These are phyloP conservation scores for Beauveria australis DNA, from an alignment of 2,329 filamentous ascomycete species.

Conservation along the genomic window DNA sequence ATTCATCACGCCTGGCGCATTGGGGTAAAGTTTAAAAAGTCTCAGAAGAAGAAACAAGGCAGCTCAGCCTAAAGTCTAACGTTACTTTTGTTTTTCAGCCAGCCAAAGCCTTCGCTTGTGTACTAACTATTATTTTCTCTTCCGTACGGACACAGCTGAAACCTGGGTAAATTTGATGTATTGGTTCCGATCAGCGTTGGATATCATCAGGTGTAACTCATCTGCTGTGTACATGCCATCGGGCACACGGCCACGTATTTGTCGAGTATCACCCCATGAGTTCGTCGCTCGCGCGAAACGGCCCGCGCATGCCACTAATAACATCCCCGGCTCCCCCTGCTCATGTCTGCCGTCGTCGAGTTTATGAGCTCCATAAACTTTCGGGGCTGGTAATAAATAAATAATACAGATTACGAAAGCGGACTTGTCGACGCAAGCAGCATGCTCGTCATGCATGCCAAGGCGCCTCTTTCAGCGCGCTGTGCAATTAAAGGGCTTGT, in stretches of 20 bases:
- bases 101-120: background rate
- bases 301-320: background rate
- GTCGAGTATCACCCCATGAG: background rate
- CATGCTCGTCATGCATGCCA: background rate
- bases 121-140: background rate
- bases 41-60: background rate
- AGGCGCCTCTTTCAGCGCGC: background rate
- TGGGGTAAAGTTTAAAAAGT: background rate
- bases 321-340: no score
- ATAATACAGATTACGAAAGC: background rate
- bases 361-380: background rate
- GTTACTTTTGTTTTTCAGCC: no score
- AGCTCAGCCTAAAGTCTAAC: background rate
- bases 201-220: background rate
- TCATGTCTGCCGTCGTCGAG: background rate
- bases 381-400: background rate
- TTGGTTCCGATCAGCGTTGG: background rate
- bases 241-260: background rate
- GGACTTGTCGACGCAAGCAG: background rate
- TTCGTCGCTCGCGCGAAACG: constrained; percentile 4
- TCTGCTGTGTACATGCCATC: no score
- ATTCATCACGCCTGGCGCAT: background rate
- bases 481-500: background rate
- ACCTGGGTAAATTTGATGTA: background rate
- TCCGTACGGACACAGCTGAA: background rate